A percentile compares a stretch with the other conserved stretches of the same genome.
Conservation (phyloP, 768 basidiomycete genomes). For the Trametes cinnabarina region DNA sequence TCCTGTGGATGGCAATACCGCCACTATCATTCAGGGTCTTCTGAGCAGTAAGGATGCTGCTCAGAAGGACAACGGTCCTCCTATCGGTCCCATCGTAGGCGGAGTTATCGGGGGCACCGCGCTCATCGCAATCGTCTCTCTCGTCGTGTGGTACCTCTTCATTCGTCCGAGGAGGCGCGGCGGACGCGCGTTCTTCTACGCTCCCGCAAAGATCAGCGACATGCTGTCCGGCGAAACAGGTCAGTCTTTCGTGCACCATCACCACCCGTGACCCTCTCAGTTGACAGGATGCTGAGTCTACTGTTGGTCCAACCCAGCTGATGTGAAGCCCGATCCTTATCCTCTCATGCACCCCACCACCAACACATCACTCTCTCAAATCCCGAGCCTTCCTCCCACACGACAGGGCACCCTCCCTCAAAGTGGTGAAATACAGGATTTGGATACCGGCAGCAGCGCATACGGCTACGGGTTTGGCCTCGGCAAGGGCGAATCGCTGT, state of each 20-base stretch:
- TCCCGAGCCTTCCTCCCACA: not conserved
- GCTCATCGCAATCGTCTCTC: not conserved
- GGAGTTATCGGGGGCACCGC: constrained; percentile 2
- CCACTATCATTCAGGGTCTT: not conserved
- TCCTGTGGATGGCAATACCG: not conserved
- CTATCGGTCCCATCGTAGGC: constrained; percentile 1
- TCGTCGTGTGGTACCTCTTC: constrained; percentile 7
- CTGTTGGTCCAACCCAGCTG: not conserved
- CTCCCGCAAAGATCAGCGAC: constrained; percentile 3
- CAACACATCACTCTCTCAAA: not conserved
- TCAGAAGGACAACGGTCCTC: not conserved
- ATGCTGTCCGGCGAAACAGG: constrained; percentile 5
- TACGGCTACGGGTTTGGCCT: constrained; percentile 2
- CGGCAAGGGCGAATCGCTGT: not conserved
- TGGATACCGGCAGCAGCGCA: not conserved
- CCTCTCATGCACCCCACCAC: not conserved
- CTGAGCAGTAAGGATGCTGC: not conserved
- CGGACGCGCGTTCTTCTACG: constrained; percentile 7
- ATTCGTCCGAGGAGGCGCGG: constrained; percentile 3
- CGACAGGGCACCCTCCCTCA: not conserved
- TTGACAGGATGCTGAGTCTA: not conserved
- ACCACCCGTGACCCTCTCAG: not conserved
- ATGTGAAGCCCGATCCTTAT: constrained; percentile 3
- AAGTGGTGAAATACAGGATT: not conserved
- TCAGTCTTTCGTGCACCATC: not conserved